phyloP scores from a whole-genome alignment of 441 rosid genomes.

The Gossypium aridum region DNA sequence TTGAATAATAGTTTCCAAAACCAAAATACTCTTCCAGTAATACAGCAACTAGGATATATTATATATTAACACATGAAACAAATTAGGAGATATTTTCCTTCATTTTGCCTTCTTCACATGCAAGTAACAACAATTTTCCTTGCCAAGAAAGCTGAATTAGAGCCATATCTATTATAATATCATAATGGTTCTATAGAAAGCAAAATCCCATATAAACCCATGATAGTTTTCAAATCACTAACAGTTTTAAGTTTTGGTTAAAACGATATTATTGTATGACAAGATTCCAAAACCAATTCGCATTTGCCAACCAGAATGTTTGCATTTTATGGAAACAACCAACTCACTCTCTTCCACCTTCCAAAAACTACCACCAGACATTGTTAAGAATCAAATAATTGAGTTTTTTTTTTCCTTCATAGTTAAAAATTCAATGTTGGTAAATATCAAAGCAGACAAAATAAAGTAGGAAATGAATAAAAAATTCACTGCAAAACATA shows the following conservation, averaged over 20 bases:
- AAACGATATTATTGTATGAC: not conserved
- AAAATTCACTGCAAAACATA: not conserved
- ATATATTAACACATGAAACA: not conserved
- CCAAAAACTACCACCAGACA: not conserved
- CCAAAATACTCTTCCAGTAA: not conserved
- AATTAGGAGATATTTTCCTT: not conserved
- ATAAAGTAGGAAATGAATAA: not conserved
- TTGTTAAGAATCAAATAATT: not conserved
- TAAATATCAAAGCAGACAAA: not conserved
- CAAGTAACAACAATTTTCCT: not conserved
- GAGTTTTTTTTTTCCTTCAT: not conserved
- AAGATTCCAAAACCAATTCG: not conserved
- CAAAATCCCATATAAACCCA: not conserved
- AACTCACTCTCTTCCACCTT: slow-evolving; percentile 2
- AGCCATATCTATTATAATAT: not conserved
- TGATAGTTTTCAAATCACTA: not conserved
- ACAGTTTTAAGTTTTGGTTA: not conserved
- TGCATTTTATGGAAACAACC: not conserved
- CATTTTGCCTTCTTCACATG: not conserved
- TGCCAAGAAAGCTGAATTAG: not conserved
- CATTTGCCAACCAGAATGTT: not conserved
- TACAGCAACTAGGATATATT: not conserved
- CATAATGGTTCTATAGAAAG: not conserved
- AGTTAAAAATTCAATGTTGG: not conserved
- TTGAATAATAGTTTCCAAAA: not conserved